Evolutionary conservation across 345 rosid genomes (phyloP), one percentile per base, ranked within the genome.

Genomic region (Aegle marmelos): DNA sequence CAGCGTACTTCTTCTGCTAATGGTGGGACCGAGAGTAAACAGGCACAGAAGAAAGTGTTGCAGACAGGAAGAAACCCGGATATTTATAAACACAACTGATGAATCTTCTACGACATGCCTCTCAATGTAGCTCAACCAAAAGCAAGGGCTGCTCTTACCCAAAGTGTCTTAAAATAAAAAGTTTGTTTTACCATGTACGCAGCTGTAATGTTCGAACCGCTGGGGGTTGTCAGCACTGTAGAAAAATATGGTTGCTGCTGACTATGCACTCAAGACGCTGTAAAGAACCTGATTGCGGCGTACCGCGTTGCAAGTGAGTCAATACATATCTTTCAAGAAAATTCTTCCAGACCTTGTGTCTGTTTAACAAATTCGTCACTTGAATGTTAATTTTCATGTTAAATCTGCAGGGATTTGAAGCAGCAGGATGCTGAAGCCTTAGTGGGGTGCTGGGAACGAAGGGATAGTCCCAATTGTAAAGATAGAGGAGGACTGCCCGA

Each of bases 241-340:
- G 2, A 41, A 85, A 70, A 76, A 62, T 75, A 24, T 82, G 82
- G 86, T 41, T n/a, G 67, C 19, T 72, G 7, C 13, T 87, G 73
- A 70, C 0, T 59, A 19, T 85, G 60, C 91, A 90, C 72, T 70
- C 88, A 1, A 27, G 60, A 33, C 75, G 30, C 45, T 90, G 94
- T 66, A 69, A 65, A 36, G 81, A 86, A 68, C 36, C 73, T 4
- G 69, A 53, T 41, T 87, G 94, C 78, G 0, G 21, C 22, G 39
- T 88, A 54, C 89, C 87, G 0, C 82, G 82, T 39, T 91, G 94
- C 90, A 78, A 83, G 94, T 91, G 67, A 21, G 45, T 66, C n/a
- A 8, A 66, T 9, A 22, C 48, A 25, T 58, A 14, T 6, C 41
- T 33, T 34, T 36, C 70, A 34, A 34, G 14, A 24, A 24, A 19